Evolutionary conservation across 2,329 filamentous ascomycete genomes (phyloP), one percentile per base, ranked within the genome.

Genomic region (Pezicula carpinea): DNA sequence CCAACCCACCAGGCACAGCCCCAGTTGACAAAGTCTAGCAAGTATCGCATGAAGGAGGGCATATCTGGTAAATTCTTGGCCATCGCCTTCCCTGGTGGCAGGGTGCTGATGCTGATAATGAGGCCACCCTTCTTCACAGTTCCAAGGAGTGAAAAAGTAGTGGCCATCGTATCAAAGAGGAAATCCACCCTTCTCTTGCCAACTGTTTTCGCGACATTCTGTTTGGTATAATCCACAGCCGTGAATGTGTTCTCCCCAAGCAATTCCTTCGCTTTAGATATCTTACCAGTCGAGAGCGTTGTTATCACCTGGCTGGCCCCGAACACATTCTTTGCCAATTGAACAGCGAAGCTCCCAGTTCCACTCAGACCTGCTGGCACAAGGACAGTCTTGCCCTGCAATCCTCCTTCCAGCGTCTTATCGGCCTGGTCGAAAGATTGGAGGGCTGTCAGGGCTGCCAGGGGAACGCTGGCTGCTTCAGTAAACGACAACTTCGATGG

Each of bases 241-340:
- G 69, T 52, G 55, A 73, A 70, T 0, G 69, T 65, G 0, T 59
- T 63, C 21, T 68, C 57, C 2, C 69, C 69, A 7, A 73, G 55
- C 6, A 69, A 53, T 44, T 68, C 64, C 4, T 56, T 47, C 1
- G 71, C 55, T 44, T 58, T 64, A 1, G 62, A 43, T 1, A 74
- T 54, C 52, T 74, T 74, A 13, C 62, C 49, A 1, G 69, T 70
- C 1, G 69, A 72, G 1, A 74, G 62, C 0, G 71, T 73, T 1
- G 69, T 73, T 33, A 74, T 70, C 22, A 73, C 69, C 43, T 69
- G 71, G 15, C 62, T 64, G 2, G 68, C 71, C 1, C 63, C 57
- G 49, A 72, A 74, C 2, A 70, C 62, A 29, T 69, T 64, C 50
- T 73, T 73, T 14, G 70, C 70, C 5, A 74, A 51, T 51, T 73